Base-by-base conservation (phyloP, 2,329 filamentous ascomycete genomes). In the Penicillium sp. region DNA sequence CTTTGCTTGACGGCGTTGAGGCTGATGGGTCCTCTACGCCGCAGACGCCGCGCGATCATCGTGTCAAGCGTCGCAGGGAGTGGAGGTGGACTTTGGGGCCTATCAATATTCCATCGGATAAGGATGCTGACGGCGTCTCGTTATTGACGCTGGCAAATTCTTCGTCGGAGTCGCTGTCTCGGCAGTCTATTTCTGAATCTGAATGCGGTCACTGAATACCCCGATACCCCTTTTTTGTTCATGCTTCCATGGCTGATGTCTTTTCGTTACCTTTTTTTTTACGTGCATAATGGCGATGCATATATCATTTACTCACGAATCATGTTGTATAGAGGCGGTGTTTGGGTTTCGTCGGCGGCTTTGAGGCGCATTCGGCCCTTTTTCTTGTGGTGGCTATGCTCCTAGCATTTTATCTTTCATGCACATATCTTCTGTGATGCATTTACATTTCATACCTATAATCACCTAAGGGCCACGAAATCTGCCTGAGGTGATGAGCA, bases 51-150 rank as follows among this genome's bases (percentile, higher is more conserved):
- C 72, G 78, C 13, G 76, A 78, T 16, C 73, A 75, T 13, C 75
- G 77, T 19, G 71, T 70, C 52, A 82, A 82, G 61, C 72, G 77
- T 33, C 74, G 74, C 22, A 65, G 79, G 16, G 74, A 80, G 57
- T 82, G 80, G 80, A 69, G 73, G 39, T 82, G 80, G 80, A 82
- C 80, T 1, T 64, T 82, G 10, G 77, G 75, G 1, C 73, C 77
- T 10, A 53, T 77, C 25, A 58, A 65, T 13, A 46, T 44, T 19
- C 44, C 28, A 12, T 43, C 53, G 8, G 54, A 52, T 10, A 50
- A 25, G 22, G 35, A 27, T 14, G 40, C 50, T 18, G 37, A 51
- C 11, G 41, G 49, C 25, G 36, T 50, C 9, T 36, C 46, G 25
- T 40, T 38, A 16, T 49, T 43, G 33, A 30, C 38, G 12, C 30